Evolutionary conservation across 768 basidiomycete genomes (phyloP).

Genomic region (Cubamyces sp.): DNA sequence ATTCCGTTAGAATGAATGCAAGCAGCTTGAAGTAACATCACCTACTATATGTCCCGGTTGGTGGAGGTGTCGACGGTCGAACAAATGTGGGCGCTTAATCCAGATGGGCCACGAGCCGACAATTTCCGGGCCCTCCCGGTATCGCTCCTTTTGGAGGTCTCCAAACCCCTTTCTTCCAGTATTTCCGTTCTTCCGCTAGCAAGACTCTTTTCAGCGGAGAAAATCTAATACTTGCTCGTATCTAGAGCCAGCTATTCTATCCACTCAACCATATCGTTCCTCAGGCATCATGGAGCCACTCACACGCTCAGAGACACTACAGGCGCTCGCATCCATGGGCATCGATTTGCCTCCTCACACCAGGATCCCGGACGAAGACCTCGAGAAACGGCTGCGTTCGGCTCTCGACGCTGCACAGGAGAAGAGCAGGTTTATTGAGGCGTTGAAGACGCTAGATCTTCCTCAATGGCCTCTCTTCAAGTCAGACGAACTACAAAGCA

Average conservation of each 20-base stretch:
- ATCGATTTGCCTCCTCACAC: constrained; percentile 12
- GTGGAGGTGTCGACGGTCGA: too few relatives aligned
- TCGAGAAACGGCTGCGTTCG: constrained; percentile 14
- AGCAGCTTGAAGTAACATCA: too few relatives aligned
- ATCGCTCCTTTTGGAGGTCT: too few relatives aligned
- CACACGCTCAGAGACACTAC: constrained; percentile 9
- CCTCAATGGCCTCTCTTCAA: constrained; percentile 4
- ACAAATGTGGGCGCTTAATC: too few relatives aligned
- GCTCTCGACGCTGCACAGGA: constrained; percentile 17
- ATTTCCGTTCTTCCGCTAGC: too few relatives aligned
- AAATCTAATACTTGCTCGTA: too few relatives aligned
- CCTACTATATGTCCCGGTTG: too few relatives aligned
- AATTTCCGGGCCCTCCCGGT: too few relatives aligned
- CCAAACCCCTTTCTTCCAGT: too few relatives aligned
- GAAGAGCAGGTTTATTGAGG: neutral
- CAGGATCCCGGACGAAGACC: constrained; percentile 11
- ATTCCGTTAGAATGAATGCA: too few relatives aligned
- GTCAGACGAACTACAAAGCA: neutral
- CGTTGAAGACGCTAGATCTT: neutral
- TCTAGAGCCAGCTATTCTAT: too few relatives aligned
- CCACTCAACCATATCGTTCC: neutral
- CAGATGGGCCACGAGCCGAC: too few relatives aligned
- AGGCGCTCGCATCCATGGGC: constrained; percentile 9
- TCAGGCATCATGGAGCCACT: constrained; percentile 9
- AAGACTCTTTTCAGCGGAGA: neutral